phyloP scores from a whole-genome alignment of 1,284 basidiomycete genomes.

The Golubevia pallescens region DNA sequence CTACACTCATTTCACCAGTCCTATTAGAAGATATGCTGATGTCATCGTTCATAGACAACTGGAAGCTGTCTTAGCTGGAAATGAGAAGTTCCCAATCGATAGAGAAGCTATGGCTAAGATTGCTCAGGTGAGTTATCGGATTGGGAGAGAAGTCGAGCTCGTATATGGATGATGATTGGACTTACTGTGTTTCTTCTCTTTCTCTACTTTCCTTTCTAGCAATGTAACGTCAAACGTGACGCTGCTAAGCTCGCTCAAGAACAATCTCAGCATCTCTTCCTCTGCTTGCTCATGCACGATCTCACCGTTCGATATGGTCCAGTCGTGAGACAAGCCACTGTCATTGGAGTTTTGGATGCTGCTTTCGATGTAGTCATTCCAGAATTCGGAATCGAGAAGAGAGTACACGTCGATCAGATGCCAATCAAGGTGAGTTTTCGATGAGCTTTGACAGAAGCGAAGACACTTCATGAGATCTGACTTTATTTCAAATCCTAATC shows the following conservation, averaged over 20 bases:
- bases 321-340: slow-evolving; percentile 87
- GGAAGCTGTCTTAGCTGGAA: slow-evolving; percentile 77
- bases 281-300: slow-evolving; percentile 90
- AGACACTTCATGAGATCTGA: too few species aligned
- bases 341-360: slow-evolving; percentile 90
- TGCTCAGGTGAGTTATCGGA: slow-evolving; percentile 74
- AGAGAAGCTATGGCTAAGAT: slow-evolving; percentile 95
- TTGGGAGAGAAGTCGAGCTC: too few species aligned
- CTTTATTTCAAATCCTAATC: too few species aligned
- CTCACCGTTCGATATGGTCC: slow-evolving; percentile 92
- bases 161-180: too few species aligned
- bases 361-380: slow-evolving; percentile 93
- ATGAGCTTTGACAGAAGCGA: too few species aligned
- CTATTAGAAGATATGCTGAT: slow-evolving; percentile 77
- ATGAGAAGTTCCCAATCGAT: slow-evolving; percentile 93
- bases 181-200: not conserved
- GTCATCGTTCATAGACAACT: slow-evolving; percentile 95
- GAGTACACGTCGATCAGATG: slow-evolving; percentile 98
- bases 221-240: slow-evolving; percentile 78
- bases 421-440: slow-evolving; percentile 69
- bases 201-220: slow-evolving; percentile 32
- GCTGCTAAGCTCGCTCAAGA: slow-evolving; percentile 91
- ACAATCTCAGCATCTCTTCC: slow-evolving; percentile 91
- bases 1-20: slow-evolving; percentile 90
- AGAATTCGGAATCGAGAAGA: slow-evolving; percentile 96